phyloP scores from a whole-genome alignment of 345 rosid species.

The Rhizophora mangle region DNA sequence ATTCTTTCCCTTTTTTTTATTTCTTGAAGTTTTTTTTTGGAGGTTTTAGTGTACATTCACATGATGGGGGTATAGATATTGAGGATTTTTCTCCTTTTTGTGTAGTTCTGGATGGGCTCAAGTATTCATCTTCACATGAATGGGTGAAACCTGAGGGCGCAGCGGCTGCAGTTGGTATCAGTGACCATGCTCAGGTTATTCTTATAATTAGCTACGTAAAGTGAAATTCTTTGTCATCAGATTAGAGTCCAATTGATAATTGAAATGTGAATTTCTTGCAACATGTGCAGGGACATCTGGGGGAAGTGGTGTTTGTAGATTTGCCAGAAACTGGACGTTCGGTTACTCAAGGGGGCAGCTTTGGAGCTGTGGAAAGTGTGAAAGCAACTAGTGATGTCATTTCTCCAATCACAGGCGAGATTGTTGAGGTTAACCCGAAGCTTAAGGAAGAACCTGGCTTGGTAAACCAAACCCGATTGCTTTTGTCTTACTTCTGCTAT shows the following conservation, averaged over 20 bases:
- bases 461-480: constrained; percentile 33
- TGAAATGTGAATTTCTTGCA: not conserved
- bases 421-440: constrained; percentile 73
- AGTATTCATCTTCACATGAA: constrained; percentile 87
- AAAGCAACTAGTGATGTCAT: constrained; percentile 89
- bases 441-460: constrained; percentile 68
- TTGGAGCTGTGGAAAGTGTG: constrained; percentile 96
- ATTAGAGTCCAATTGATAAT: no score
- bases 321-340: constrained; percentile 60
- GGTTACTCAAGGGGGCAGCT: constrained; percentile 54
- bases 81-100: not conserved
- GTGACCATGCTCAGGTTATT: constrained; percentile 90
- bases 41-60: not conserved
- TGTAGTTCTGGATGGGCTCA: constrained; percentile 85
- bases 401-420: constrained; percentile 85
- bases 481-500: not conserved
- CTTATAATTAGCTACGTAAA: not conserved
- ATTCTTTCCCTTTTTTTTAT: not conserved
- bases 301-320: constrained; percentile 94
- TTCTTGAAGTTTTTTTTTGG: not conserved
- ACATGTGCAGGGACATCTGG: constrained; percentile 65
- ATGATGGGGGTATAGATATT: no score
- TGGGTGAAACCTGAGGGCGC: constrained; percentile 95
- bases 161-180: constrained; percentile 82
- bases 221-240: no score